These are phyloP conservation scores for Pseudozyma tsukubaensis DNA, from an alignment of 1,284 basidiomycete species.

Conservation along the genomic window DNA sequence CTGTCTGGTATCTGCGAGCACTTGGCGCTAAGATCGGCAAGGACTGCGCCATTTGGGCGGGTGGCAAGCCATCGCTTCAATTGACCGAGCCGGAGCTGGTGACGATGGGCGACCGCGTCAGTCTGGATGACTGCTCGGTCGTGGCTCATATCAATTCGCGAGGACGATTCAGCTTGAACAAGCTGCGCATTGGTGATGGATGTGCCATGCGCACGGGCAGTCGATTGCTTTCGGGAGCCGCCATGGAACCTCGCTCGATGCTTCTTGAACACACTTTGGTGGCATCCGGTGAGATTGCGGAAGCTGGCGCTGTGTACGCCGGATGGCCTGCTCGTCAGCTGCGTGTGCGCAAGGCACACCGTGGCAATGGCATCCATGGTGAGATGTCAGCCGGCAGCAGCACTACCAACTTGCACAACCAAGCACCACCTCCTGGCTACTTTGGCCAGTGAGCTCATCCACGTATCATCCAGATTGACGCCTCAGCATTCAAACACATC, in stretches of 20 bases:
- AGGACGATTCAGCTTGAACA: slow-evolving; percentile 67
- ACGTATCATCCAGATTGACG: too few species aligned
- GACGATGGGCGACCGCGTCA: slow-evolving; percentile 66
- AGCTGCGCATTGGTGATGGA: slow-evolving; percentile 66
- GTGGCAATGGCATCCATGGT: slow-evolving; percentile 26
- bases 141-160: slow-evolving; percentile 69
- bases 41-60: slow-evolving; percentile 67
- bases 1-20: slow-evolving; percentile 66
- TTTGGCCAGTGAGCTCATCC: slow-evolving; percentile 36
- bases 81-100: slow-evolving; percentile 68
- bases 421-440: slow-evolving; percentile 46
- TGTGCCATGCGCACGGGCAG: slow-evolving; percentile 67
- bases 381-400: slow-evolving; percentile 49
- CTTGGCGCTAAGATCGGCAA: slow-evolving; percentile 65
- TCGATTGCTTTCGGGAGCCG: slow-evolving; percentile 65
- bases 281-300: slow-evolving; percentile 68
- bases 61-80: slow-evolving; percentile 67
- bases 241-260: slow-evolving; percentile 68
- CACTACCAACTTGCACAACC: slow-evolving; percentile 41
- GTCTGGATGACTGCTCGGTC: slow-evolving; percentile 67
- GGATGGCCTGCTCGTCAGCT: slow-evolving; percentile 67
- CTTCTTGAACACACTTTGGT: slow-evolving; percentile 68
- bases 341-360: slow-evolving; percentile 50
- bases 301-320: slow-evolving; percentile 66
- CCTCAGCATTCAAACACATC: background rate